Evolutionary conservation across 2,329 filamentous ascomycete genomes (phyloP).

Genomic region (Thyridium curvatum): DNA sequence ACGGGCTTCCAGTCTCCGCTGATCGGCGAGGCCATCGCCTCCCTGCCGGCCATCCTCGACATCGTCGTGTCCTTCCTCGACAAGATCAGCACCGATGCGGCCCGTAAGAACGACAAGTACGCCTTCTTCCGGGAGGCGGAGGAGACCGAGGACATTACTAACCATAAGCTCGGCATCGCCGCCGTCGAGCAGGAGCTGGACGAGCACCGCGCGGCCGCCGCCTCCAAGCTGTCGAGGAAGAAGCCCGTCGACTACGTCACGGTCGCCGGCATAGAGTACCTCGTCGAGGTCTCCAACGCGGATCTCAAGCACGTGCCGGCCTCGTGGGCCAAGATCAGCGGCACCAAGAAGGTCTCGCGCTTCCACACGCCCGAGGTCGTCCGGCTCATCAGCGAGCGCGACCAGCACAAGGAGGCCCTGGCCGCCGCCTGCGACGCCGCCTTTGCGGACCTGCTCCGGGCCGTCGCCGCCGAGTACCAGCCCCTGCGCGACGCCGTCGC

Average conservation of each 20-base stretch:
- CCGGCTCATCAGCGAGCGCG: constrained; percentile 74
- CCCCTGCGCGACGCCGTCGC: constrained; percentile 83
- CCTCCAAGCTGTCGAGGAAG: constrained; percentile 64
- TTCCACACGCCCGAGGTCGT: constrained; percentile 94
- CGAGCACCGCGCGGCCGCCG: constrained; percentile 65
- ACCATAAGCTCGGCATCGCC: constrained; percentile 87
- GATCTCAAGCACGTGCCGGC: constrained; percentile 84
- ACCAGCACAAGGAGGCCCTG: constrained; percentile 90
- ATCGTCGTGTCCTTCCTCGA: constrained; percentile 72
- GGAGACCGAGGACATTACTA: constrained; percentile 82
- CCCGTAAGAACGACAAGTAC: constrained; percentile 86
- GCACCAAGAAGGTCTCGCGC: constrained; percentile 84
- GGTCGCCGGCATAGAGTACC: constrained; percentile 85
- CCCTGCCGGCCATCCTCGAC: constrained; percentile 69
- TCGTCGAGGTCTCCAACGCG: constrained; percentile 83
- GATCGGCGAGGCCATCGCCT: constrained; percentile 64
- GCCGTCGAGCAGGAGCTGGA: constrained; percentile 85
- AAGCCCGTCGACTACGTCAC: constrained; percentile 70
- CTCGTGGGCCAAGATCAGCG: constrained; percentile 90
- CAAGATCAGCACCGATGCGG: constrained; percentile 78
- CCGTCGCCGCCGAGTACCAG: constrained; percentile 81
- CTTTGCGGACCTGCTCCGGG: constrained; percentile 63
- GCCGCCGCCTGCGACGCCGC: constrained; percentile 86
- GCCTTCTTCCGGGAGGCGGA: constrained; percentile 82
- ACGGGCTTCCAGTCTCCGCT: constrained; percentile 67